Evolutionary conservation across 768 basidiomycete species (phyloP), one percentile per base, ranked within the genome.

Genomic region (Sutorius australiensis): DNA sequence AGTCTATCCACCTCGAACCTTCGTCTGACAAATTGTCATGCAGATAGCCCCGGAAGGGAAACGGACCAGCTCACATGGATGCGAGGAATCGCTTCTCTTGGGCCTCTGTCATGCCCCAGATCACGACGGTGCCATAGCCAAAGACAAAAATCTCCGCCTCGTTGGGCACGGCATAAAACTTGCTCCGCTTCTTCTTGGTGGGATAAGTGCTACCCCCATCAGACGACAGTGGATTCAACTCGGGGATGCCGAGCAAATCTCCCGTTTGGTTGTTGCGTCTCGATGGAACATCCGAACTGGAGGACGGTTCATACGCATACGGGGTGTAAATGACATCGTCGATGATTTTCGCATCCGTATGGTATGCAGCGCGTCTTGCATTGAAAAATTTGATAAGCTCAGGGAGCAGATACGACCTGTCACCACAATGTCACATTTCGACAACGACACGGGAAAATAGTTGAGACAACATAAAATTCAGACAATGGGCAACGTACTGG

Each of bases 321-420:
- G 95, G 90, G 13, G 93, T 95, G 73, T 97, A 95, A 45, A 98
- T 86, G 59, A 87, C 91, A 63, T 97, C 94, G 73, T 97, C 94
- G 57, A 97, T 94, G 44, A 87, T 75, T 67, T 87, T 86, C 4
- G 92, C 84, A 60, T 90, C 86, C 19, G 94, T 93, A 62, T 86
- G 84, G 69, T 98, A 95, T 4, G 92, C 84, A 33, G 75, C 70
- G 53, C 83, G 84, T 30, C 95, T 80, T 3, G 94, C 91, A 58
- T 87, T 82, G 65, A 97, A 89, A 70, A 95, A 95, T 69, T 86
- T 89, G 75, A 92, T 80, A 12, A 98, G 78, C 30, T 92, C 93
- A 34, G 80, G 78, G 69, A 98, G 87, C 48, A 90, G 81, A 69
- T 95, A 98, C 9, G 94, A 93, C 46, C 93, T 95, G 61, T 30